A percentile compares a stretch with the other conserved stretches of the same genome.
These are phyloP conservation scores for Phaeomoniella chlamydospora DNA, from an alignment of 2,329 filamentous ascomycete species.

Conservation along the genomic window DNA sequence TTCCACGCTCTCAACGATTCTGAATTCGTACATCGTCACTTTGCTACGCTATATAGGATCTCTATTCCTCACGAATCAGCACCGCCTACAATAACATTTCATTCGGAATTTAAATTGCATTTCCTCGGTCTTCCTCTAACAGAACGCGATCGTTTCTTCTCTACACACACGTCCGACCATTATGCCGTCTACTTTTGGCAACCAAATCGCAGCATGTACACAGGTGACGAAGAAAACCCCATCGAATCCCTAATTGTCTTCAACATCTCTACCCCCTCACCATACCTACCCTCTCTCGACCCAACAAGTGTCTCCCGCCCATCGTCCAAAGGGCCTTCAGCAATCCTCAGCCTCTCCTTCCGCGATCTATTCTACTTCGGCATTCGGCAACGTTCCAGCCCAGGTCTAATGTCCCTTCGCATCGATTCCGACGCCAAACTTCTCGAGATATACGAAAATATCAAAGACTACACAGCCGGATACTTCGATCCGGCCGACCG, in stretches of 20 bases:
- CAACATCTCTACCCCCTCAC: slow-evolving; percentile 38
- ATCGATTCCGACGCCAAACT: slow-evolving; percentile 31
- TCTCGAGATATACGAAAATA: slow-evolving; percentile 43
- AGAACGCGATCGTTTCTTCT: slow-evolving; percentile 47
- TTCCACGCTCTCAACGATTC: slow-evolving; percentile 37
- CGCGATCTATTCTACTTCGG: slow-evolving; percentile 37
- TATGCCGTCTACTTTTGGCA: slow-evolving; percentile 51
- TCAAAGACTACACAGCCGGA: slow-evolving; percentile 32
- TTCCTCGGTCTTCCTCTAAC: slow-evolving; percentile 40
- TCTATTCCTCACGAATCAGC: background rate
- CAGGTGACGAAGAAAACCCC: slow-evolving; percentile 37
- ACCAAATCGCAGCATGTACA: slow-evolving; percentile 39
- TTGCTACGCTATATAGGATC: slow-evolving; percentile 45
- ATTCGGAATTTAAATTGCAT: slow-evolving; percentile 48
- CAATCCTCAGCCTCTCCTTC: slow-evolving; percentile 36
- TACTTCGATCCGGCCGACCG: slow-evolving; percentile 24
- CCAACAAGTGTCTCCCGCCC: slow-evolving; percentile 24
- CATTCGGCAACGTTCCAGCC: slow-evolving; percentile 37
- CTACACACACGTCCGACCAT: slow-evolving; percentile 42
- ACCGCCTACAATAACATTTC: slow-evolving; percentile 24
- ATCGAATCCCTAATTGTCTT: slow-evolving; percentile 45
- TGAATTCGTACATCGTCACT: slow-evolving; percentile 41
- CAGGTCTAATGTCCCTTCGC: slow-evolving; percentile 33
- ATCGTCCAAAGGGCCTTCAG: slow-evolving; percentile 22
- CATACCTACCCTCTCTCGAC: slow-evolving; percentile 37